phyloP scores from a whole-genome alignment of 176 grass and related monocot genomes.

The Carex littledalei region DNA sequence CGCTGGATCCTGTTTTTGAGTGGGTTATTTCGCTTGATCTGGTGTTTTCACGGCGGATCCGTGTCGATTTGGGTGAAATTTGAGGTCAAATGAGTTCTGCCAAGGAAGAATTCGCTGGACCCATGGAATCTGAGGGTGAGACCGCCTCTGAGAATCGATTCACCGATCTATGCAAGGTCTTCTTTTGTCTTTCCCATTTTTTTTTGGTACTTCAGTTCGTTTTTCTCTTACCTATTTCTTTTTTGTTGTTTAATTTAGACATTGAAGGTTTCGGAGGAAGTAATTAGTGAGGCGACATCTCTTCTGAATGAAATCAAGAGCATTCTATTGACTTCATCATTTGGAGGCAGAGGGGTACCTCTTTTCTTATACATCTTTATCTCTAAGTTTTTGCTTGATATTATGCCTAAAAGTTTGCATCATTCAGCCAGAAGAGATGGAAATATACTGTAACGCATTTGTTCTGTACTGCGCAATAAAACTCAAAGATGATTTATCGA shows the following conservation, averaged over 20 bases:
- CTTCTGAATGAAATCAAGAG: conserved; percentile 47
- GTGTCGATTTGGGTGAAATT: conserved; percentile 8
- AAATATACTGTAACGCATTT: conserved; percentile 59
- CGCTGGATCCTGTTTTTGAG: neutral
- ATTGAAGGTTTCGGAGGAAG: conserved; percentile 26
- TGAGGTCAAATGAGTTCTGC: neutral
- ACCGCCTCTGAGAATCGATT: conserved; percentile 29
- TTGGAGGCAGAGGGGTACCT: conserved; percentile 50
- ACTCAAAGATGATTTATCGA: conserved; percentile 34
- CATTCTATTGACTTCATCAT: conserved; percentile 34
- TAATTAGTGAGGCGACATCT: conserved; percentile 35
- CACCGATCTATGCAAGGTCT: conserved; percentile 74
- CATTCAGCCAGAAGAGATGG: conserved; percentile 51
- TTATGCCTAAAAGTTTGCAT: conserved; percentile 22
- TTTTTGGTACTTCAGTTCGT: neutral
- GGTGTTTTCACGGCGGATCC: neutral
- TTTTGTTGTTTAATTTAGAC: neutral
- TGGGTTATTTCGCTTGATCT: neutral
- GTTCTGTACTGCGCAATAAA: conserved; percentile 57
- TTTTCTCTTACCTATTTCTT: neutral
- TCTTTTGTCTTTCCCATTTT: neutral
- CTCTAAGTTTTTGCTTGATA: neutral
- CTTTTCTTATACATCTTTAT: neutral
- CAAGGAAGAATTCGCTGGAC: conserved; percentile 13
- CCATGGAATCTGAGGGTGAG: conserved; percentile 11